phyloP scores from a whole-genome alignment of 768 basidiomycete species.

The Terana coerulea region DNA sequence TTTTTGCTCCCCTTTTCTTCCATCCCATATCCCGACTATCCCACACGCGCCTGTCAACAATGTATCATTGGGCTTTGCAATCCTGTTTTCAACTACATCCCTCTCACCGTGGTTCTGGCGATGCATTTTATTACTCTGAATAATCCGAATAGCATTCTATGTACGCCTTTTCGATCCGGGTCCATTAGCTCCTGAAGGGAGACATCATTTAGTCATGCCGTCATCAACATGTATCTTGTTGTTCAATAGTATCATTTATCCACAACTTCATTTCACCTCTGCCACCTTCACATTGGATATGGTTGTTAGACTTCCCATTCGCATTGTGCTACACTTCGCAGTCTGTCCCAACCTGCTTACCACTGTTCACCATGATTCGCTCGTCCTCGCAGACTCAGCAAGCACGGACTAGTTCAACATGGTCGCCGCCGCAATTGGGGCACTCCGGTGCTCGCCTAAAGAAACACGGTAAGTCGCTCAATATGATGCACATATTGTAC shows the following conservation, averaged over 20 bases:
- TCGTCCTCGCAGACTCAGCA: too few relatives aligned
- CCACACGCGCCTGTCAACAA: constrained; percentile 14
- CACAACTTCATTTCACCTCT: too few relatives aligned
- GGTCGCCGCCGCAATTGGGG: too few relatives aligned
- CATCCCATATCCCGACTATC: constrained; percentile 1
- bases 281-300: too few relatives aligned
- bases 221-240: constrained; percentile 13
- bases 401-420: too few relatives aligned
- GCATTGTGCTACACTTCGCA: too few relatives aligned
- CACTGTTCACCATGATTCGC: too few relatives aligned
- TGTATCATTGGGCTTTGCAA: constrained; percentile 20
- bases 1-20: constrained; percentile 7
- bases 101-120: constrained; percentile 12
- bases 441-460: too few relatives aligned
- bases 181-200: constrained; percentile 15
- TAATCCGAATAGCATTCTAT: constrained; percentile 7
- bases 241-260: constrained; percentile 11
- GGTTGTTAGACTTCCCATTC: too few relatives aligned
- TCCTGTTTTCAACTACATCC: constrained; percentile 8
- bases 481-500: too few relatives aligned
- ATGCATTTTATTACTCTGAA: constrained; percentile 10
- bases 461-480: too few relatives aligned
- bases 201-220: constrained; percentile 8
- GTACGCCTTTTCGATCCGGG: neutral
- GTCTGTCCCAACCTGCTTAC: too few relatives aligned